These are phyloP conservation scores for Favolaschia claudopus DNA, from an alignment of 768 basidiomycete species.

Conservation along the genomic window DNA sequence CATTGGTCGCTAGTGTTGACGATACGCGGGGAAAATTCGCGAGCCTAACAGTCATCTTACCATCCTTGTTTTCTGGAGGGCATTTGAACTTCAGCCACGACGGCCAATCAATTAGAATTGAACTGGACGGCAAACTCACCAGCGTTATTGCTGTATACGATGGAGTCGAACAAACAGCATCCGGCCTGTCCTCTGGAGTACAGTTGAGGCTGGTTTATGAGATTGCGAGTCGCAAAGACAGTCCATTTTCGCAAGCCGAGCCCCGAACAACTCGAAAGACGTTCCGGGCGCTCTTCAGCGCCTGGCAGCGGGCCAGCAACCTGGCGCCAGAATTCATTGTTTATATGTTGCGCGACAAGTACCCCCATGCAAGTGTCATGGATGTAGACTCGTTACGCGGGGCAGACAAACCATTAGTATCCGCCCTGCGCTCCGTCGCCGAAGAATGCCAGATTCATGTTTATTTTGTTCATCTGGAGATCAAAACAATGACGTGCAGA, in stretches of 20 bases:
- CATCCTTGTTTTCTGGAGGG: slow-evolving; percentile 6
- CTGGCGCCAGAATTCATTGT: no score
- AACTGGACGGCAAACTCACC: background rate
- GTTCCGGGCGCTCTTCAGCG: no score
- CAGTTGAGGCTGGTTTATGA: slow-evolving; percentile 7
- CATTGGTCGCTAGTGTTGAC: background rate
- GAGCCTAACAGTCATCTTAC: background rate
- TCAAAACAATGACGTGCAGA: no score
- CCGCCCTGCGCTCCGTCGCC: no score
- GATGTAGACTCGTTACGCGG: no score
- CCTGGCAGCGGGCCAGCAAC: no score
- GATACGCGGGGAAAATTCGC: background rate
- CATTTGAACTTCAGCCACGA: background rate
- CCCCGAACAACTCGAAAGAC: slow-evolving; percentile 34
- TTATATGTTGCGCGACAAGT: no score
- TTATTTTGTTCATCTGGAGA: no score
- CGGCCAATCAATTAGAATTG: background rate
- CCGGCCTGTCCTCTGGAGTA: background rate
- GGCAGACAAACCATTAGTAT: no score
- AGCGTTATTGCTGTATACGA: background rate
- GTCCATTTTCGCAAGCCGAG: slow-evolving; percentile 37
- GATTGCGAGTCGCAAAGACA: no score
- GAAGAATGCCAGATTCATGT: no score
- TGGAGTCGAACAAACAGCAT: slow-evolving; percentile 5
- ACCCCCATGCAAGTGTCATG: no score